These are phyloP conservation scores for Ceriops zippeliana DNA, from an alignment of 345 rosid genomes.

Conservation along the genomic window DNA sequence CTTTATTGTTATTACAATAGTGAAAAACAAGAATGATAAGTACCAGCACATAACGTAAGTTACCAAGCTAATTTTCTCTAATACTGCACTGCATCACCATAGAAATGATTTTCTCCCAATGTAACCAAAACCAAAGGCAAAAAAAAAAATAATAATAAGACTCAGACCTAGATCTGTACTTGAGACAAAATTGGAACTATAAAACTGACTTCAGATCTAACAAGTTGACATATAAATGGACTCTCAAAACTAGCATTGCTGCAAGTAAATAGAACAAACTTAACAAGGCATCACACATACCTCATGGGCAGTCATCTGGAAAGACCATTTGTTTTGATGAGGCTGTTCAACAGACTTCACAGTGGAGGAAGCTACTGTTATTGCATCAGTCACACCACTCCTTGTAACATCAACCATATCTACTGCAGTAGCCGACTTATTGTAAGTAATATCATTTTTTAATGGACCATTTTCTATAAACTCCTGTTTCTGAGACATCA, in stretches of 20 bases:
- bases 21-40: not conserved
- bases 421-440: conserved; percentile 27
- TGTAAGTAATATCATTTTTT: conserved; percentile 19
- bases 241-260: not conserved
- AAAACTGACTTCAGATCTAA: not conserved
- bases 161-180: not conserved
- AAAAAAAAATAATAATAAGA: not conserved
- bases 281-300: conserved; percentile 22
- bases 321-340: conserved; percentile 38
- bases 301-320: conserved; percentile 78
- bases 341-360: conserved; percentile 31
- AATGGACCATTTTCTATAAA: conserved; percentile 16
- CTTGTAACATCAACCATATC: conserved; percentile 30
- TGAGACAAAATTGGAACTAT: not conserved
- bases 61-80: not conserved
- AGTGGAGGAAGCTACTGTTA: conserved; percentile 27
- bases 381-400: conserved; percentile 27
- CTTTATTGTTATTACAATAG: not conserved
- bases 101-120: not conserved
- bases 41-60: not conserved
- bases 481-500: conserved; percentile 28
- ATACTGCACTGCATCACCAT: not conserved
- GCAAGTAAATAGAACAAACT: not conserved
- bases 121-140: not conserved
- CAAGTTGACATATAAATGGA: not conserved